Evolutionary conservation across 257 asterid genomes (phyloP).

Genomic region (Solanum neorickii): DNA sequence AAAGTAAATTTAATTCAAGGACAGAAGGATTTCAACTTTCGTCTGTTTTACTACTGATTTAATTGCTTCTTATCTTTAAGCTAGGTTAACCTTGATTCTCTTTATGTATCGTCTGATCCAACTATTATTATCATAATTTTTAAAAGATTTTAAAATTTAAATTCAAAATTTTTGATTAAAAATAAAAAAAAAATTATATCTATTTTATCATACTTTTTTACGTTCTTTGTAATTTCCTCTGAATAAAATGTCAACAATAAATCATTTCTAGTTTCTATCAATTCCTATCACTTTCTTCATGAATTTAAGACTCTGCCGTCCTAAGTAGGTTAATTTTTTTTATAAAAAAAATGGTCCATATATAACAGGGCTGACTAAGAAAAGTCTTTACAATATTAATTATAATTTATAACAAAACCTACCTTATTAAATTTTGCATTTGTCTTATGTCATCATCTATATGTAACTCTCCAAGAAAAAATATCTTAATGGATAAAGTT

Average conservation of each 20-base stretch:
- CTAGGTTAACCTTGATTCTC: neutral
- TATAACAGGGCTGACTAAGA: neutral
- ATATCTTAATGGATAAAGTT: neutral
- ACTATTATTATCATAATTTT: neutral
- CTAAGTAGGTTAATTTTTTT: neutral
- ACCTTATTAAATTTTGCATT: neutral
- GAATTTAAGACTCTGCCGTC: neutral
- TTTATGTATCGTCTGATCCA: too few relatives aligned
- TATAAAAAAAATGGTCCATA: neutral
- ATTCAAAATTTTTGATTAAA: neutral
- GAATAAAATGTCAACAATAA: neutral
- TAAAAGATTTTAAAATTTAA: too few relatives aligned
- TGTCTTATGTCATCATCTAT: neutral
- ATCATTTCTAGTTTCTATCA: neutral
- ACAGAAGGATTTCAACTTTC: too few relatives aligned
- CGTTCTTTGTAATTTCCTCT: neutral
- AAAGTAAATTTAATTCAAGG: neutral
- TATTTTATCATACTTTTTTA: neutral
- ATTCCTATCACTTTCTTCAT: neutral
- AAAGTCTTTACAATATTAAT: neutral
- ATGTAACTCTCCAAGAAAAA: neutral
- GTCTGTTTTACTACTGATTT: too few relatives aligned
- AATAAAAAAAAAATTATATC: neutral
- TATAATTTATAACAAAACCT: neutral
- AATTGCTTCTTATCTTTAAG: too few relatives aligned